Evolutionary conservation across 305 asterid genomes (phyloP).

Genomic region (Plantago rigida): DNA sequence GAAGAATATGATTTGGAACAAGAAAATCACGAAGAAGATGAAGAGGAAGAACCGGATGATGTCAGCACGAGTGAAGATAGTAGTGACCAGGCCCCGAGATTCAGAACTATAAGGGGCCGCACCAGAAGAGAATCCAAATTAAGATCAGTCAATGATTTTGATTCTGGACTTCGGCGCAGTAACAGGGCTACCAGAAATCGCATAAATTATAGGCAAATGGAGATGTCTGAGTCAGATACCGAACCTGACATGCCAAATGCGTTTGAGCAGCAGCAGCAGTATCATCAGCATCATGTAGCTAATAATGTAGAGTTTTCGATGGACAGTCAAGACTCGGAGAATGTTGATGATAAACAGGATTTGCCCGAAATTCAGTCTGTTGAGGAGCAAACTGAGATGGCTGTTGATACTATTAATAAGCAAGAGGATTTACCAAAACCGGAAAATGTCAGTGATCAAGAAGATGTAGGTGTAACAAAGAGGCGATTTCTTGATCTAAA

Average conservation of each 20-base stretch:
- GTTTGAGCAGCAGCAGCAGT: constrained; percentile 36
- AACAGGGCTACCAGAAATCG: constrained; percentile 72
- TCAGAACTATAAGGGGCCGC: constrained; percentile 44
- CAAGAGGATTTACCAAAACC: constrained; percentile 33
- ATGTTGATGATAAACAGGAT: constrained; percentile 35
- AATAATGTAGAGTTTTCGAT: constrained; percentile 41
- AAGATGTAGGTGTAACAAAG: constrained; percentile 41
- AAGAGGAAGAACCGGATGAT: constrained; percentile 60
- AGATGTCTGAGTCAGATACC: constrained; percentile 67
- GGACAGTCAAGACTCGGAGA: constrained; percentile 49
- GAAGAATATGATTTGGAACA: constrained; percentile 75
- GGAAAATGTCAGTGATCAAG: constrained; percentile 35
- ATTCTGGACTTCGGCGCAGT: constrained; percentile 76
- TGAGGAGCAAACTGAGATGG: constrained; percentile 33
- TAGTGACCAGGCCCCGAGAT: constrained; percentile 34
- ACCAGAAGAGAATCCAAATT: constrained; percentile 61
- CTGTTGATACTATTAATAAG: constrained; percentile 23
- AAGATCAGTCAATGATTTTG: constrained; percentile 54
- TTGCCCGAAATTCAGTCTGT: constrained; percentile 30
- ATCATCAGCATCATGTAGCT: constrained; percentile 30
- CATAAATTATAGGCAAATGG: constrained; percentile 60
- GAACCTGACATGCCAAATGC: constrained; percentile 43
- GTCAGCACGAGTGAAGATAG: constrained; percentile 60
- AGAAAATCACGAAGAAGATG: constrained; percentile 74
- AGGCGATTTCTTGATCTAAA: constrained; percentile 84